These are phyloP conservation scores for Leccinum truebloodii DNA, from an alignment of 768 basidiomycete genomes.

Conservation along the genomic window DNA sequence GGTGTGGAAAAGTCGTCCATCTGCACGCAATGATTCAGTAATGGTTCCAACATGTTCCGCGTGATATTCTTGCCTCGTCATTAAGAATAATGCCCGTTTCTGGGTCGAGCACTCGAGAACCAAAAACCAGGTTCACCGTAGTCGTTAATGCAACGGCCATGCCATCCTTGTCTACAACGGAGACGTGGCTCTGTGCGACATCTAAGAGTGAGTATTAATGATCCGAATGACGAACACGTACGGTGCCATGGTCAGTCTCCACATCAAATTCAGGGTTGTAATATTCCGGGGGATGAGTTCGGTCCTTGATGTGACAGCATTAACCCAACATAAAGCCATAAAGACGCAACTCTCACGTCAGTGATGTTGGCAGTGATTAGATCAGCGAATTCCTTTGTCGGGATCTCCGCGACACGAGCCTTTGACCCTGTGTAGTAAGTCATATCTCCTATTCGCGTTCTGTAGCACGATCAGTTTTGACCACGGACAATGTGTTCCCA, in stretches of 20 bases:
- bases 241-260: constrained; percentile 83
- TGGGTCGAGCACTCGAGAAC: constrained; percentile 83
- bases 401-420: constrained; percentile 58
- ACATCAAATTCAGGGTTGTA: constrained; percentile 84
- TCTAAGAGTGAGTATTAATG: constrained; percentile 7
- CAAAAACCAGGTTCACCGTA: constrained; percentile 89
- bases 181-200: constrained; percentile 71
- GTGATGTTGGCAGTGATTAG: constrained; percentile 68
- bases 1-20: constrained; percentile 95
- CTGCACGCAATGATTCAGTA: constrained; percentile 30
- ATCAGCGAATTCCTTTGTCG: constrained; percentile 68
- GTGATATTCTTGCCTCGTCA: constrained; percentile 60
- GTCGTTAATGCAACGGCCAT: constrained; percentile 88
- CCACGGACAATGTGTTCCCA: constrained; percentile 11
- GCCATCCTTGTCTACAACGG: constrained; percentile 78
- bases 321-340: constrained; percentile 7
- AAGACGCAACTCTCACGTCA: constrained; percentile 57
- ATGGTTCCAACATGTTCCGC: background rate
- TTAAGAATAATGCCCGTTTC: constrained; percentile 89
- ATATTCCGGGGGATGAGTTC: constrained; percentile 78
- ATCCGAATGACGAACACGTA: constrained; percentile 8
- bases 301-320: constrained; percentile 50
- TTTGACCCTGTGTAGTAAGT: constrained; percentile 55
- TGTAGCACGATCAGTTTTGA: constrained; percentile 32
- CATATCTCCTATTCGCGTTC: constrained; percentile 84